Evolutionary conservation across 164 flowering plant species (phyloP).

Genomic region (Umbilicus rupestris): DNA sequence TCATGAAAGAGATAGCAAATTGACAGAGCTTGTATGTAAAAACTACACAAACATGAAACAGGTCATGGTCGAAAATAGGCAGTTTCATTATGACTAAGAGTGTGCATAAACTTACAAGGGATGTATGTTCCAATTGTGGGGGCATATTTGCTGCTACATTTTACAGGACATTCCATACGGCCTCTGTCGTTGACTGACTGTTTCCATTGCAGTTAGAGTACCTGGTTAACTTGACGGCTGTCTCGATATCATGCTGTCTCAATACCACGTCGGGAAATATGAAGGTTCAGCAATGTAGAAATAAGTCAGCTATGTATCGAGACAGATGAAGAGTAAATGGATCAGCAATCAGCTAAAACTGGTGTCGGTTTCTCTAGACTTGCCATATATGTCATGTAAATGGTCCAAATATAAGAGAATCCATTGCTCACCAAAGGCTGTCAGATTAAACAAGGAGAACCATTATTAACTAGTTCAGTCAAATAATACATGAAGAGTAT

Average conservation of each 20-base stretch:
- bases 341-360: neutral
- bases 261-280: no score
- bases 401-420: slow-evolving; percentile 56
- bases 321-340: neutral
- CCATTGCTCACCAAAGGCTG: slow-evolving; percentile 57
- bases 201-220: neutral
- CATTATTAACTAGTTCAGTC: neutral
- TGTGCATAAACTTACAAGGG: neutral
- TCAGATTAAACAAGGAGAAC: slow-evolving; percentile 2
- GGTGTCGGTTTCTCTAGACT: slow-evolving; percentile 27
- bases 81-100: neutral
- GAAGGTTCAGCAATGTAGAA: neutral
- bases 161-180: neutral
- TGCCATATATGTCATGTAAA: slow-evolving; percentile 65
- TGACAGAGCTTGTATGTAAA: neutral
- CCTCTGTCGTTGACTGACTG: neutral
- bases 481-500: neutral
- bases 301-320: neutral
- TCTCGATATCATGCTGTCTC: no score
- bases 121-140: neutral
- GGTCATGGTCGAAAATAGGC: neutral
- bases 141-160: neutral
- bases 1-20: neutral
- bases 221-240: neutral
- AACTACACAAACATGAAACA: neutral